Evolutionary conservation across 2,329 filamentous ascomycete species (phyloP), one percentile per base, ranked within the genome.

Genomic region (Monilinia fructigena): DNA sequence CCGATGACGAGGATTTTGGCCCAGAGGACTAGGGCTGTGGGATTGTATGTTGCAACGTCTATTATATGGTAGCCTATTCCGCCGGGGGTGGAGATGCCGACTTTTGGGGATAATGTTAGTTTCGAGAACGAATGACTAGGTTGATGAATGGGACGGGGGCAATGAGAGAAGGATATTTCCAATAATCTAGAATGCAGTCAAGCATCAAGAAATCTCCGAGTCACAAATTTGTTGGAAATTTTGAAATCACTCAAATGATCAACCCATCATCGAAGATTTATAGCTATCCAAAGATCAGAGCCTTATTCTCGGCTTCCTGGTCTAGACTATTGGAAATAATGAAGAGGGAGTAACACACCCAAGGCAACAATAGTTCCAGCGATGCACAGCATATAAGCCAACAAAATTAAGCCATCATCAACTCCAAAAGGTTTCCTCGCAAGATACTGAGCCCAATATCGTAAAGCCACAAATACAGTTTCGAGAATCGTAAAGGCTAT

Each of bases 351-450:
- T 28, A 53, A 53, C 50, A 12, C n/a, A 53, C 50, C 16, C 11
- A 53, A 6, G 16, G 50, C 50, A 31, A 53, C 50, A 6, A 53
- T 18, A 28, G 23, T 53, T 20, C 50, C 50, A 18, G 23, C 31
- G 23, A 55, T 11, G 23, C 35, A 35, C 11, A 42, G 42, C 4
- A 65, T 11, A 23, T 47, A 31, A 11, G 62, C 62, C 11, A 50
- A 20, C 7, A 31, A 31, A 10, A 65, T 65, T 11, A 65, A 42
- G 6, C 31, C 54, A 40, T 65, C 62, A 56, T 65, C 62, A 10
- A 50, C 38, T 6, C 62, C 62, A 35, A 55, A 45, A 23, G 40
- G 53, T 23, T n/a, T 58, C 23, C 40, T 35, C 11, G 40, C 50
- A 38, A 65, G 54, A 47, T 45, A 40, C 47, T 53, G 62, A 38